Percentiles rank a stretch among this genome's conserved stretches.
Conservation (phyloP, 2,329 filamentous ascomycete species). For the Ophiocordyceps camponoti-floridani region DNA sequence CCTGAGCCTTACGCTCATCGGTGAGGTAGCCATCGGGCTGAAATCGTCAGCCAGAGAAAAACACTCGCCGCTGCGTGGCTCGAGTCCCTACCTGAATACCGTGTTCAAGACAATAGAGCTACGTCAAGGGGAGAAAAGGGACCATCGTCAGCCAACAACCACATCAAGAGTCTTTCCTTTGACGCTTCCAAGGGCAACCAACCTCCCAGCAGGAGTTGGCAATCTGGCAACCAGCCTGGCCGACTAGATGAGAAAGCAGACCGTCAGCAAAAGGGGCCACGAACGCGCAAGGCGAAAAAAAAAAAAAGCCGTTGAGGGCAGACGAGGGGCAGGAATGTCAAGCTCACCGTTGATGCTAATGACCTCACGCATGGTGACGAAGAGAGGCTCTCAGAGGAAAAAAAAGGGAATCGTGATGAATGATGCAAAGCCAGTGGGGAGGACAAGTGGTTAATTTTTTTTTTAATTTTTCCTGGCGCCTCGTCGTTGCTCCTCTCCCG, state of each 20-base stretch:
- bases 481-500: constrained; percentile 4
- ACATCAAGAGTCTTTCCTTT: neutral
- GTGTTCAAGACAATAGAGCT: constrained; percentile 99
- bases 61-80: too few species aligned
- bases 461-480: too few species aligned
- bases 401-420: constrained; percentile 6
- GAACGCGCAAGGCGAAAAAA: too few species aligned
- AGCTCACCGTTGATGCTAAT: constrained; percentile 93
- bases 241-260: constrained; percentile 56
- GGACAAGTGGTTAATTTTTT: constrained; percentile 1
- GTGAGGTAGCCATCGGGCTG: constrained; percentile 98
- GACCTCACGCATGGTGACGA: constrained; percentile 87
- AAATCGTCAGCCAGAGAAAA: constrained; percentile 2
- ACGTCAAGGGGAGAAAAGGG: constrained; percentile 8
- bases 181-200: constrained; percentile 24
- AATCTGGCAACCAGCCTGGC: constrained; percentile 99
- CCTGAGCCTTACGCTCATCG: constrained; percentile 86
- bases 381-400: constrained; percentile 1
- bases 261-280: neutral
- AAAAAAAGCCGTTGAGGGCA: constrained; percentile 7
- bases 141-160: neutral
- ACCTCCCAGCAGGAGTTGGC: constrained; percentile 99
- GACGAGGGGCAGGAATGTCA: constrained; percentile 18
- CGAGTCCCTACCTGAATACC: constrained; percentile 82
- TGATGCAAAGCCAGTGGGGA: constrained; percentile 5